Evolutionary conservation across 228 moss, liverwort and hornwort genomes (phyloP), one percentile per base, ranked within the genome.

Genomic region (Sphagnum fallax): DNA sequence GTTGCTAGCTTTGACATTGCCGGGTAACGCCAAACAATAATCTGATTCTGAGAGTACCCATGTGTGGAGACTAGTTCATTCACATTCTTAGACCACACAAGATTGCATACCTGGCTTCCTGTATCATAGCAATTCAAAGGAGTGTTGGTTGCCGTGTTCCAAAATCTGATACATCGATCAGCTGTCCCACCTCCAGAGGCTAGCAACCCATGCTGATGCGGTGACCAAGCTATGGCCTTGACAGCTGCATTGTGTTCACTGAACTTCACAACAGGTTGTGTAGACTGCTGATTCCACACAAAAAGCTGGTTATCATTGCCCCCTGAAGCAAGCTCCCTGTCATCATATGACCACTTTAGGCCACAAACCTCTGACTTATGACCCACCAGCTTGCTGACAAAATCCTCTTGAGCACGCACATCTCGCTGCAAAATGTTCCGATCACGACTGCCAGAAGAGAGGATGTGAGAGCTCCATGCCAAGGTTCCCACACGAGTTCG

Each of bases 211-310:
- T 98, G 98, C 68, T 98, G 98, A 57, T 98, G 98, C 16, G 98
- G 98, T 8, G 94, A 98, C 94, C 94, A 98, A 10, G 98, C 92
- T 63, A 98, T 98, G 14, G 98, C 98, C 76, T 98, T 98, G 55
- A 98, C 98, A 47, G 94, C 94, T 14, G 98, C 98, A 66, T 93
- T 98, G 78, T 98, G 98, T 75, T 98, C 98, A 78, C 98, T 98
- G 76, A 98, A 98, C 75, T 94, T 98, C 75, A 98, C 80, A 58
- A 90, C 89, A 18, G 98, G 94, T 52, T 94, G 94, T 47, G 92
- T 85, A 50, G 90, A 89, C 75, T 98, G 98, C 70, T 93, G 93
- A 52, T 98, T 98, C 98, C 98, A 98, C 52, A 98, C 92, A 47
- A 90, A 82, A 5, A 98, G 82, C 87, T 94, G 90, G 65, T 98